Conservation (phyloP, 1,284 basidiomycete species). For the Tylopilus orsonianus region DNA sequence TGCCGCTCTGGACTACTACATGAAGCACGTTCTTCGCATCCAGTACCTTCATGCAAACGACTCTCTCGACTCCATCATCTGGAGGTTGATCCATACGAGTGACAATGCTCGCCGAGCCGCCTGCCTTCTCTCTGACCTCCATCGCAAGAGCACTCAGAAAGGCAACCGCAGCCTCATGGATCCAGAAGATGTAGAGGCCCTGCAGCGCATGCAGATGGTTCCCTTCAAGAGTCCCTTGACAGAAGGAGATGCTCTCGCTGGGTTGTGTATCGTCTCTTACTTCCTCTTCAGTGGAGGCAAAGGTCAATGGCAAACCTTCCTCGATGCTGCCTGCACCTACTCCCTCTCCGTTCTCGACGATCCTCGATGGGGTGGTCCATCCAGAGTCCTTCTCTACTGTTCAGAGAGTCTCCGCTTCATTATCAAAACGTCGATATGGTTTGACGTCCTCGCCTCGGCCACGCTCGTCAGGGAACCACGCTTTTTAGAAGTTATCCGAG, state of each 20-base stretch:
- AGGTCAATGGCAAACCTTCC: conserved; percentile 67
- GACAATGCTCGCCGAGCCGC: conserved; percentile 52
- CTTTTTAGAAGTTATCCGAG: conserved; percentile 56
- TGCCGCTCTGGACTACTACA: conserved; percentile 30
- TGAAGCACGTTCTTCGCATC: conserved; percentile 54
- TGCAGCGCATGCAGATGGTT: conserved; percentile 31
- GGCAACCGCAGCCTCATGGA: conserved; percentile 22
- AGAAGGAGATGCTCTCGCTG: conserved; percentile 73
- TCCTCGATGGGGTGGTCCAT: conserved; percentile 36
- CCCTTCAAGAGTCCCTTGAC: conserved; percentile 32
- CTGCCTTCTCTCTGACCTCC: conserved; percentile 44
- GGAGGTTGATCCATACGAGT: conserved; percentile 39
- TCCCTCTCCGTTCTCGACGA: conserved; percentile 46
- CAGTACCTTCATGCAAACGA: conserved; percentile 68
- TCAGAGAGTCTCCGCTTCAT: conserved; percentile 59
- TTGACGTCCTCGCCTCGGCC: conserved; percentile 76
- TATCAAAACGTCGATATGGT: conserved; percentile 81
- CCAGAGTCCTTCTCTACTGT: conserved; percentile 48
- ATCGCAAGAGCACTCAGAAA: conserved; percentile 27
- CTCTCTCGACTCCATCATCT: conserved; percentile 50
- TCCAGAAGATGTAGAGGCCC: conserved; percentile 28
- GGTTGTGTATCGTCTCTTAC: conserved; percentile 69
- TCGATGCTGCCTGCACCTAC: conserved; percentile 56
- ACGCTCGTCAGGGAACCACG: conserved; percentile 59
- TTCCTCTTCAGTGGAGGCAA: conserved; percentile 73